Conservation (phyloP, 495 filamentous ascomycete species). For the Bryoglossum gracile region DNA sequence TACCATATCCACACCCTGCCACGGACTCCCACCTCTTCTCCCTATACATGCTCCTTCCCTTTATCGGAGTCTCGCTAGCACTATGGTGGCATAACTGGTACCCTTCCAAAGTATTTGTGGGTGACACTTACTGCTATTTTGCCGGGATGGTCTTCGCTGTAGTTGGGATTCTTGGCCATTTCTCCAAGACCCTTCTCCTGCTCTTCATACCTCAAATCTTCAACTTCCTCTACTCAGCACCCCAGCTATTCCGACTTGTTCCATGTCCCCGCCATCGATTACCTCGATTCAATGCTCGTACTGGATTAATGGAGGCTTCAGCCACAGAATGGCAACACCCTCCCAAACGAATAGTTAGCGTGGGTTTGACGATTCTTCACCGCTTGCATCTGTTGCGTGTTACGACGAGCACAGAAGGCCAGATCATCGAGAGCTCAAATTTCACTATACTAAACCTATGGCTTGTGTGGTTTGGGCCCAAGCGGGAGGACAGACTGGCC, state of each 20-base stretch:
- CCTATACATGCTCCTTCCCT: conserved; percentile 88
- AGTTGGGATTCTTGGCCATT: conserved; percentile 92
- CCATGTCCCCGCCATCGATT: conserved; percentile 90
- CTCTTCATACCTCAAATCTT: conserved; percentile 90
- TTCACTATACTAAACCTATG: conserved; percentile 91
- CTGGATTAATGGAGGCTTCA: conserved; percentile 76
- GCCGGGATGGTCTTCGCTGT: conserved; percentile 98
- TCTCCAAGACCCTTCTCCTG: conserved; percentile 91
- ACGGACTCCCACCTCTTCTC: conserved; percentile 95
- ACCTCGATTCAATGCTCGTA: conserved; percentile 77
- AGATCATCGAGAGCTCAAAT: conserved; percentile 77
- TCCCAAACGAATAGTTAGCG: conserved; percentile 53
- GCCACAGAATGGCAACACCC: conserved; percentile 73
- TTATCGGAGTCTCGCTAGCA: conserved; percentile 84
- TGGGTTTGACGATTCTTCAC: conserved; percentile 56
- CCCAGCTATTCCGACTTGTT: conserved; percentile 82
- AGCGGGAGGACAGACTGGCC: conserved; percentile 78
- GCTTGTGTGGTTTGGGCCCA: conserved; percentile 91
- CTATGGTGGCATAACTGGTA: conserved; percentile 93
- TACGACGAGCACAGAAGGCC: conserved; percentile 53
- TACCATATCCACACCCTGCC: conserved; percentile 80
- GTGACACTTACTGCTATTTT: conserved; percentile 99
- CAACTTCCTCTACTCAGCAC: conserved; percentile 90
- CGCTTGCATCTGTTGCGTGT: conserved; percentile 57
- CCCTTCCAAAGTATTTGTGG: conserved; percentile 89